These are phyloP conservation scores for Zygosaccharomyces sapae DNA, from an alignment of 1,139 yeast species.

Conservation along the genomic window DNA sequence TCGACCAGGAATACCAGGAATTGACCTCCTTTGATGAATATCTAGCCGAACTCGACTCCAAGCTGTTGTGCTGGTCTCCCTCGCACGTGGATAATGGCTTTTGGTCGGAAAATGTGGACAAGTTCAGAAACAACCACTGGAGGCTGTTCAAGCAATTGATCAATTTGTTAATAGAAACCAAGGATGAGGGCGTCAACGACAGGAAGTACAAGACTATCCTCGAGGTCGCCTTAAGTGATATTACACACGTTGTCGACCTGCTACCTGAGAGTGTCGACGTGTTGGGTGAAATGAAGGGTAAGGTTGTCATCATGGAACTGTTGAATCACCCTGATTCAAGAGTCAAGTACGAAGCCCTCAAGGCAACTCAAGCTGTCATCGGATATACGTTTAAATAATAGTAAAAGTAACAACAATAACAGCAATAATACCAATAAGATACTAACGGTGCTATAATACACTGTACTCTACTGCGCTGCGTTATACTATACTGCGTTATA, in stretches of 20 bases:
- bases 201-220: slow-evolving; percentile 32
- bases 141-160: slow-evolving; percentile 59
- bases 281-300: slow-evolving; percentile 51
- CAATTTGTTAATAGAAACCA: slow-evolving; percentile 40
- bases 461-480: no score
- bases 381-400: slow-evolving; percentile 53
- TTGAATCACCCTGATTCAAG: slow-evolving; percentile 81
- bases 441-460: no score
- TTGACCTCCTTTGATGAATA: slow-evolving; percentile 94
- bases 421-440: no score
- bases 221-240: slow-evolving; percentile 53
- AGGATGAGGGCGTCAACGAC: slow-evolving; percentile 23
- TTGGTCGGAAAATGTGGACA: slow-evolving; percentile 77
- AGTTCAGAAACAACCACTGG: slow-evolving; percentile 76
- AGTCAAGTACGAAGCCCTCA: slow-evolving; percentile 90
- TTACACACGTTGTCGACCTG: slow-evolving; percentile 65
- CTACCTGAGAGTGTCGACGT: slow-evolving; percentile 53
- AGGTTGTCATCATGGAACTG: slow-evolving; percentile 77
- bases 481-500: no score
- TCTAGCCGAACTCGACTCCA: slow-evolving; percentile 74
- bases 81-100: slow-evolving; percentile 84
- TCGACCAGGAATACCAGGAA: slow-evolving; percentile 68
- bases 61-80: slow-evolving; percentile 84
- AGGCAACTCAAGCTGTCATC: slow-evolving; percentile 87
- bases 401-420: neutral